A percentile compares a stretch with the other conserved stretches of the same genome.
Conservation (phyloP, 768 basidiomycete species). For the Mycena alexandri region DNA sequence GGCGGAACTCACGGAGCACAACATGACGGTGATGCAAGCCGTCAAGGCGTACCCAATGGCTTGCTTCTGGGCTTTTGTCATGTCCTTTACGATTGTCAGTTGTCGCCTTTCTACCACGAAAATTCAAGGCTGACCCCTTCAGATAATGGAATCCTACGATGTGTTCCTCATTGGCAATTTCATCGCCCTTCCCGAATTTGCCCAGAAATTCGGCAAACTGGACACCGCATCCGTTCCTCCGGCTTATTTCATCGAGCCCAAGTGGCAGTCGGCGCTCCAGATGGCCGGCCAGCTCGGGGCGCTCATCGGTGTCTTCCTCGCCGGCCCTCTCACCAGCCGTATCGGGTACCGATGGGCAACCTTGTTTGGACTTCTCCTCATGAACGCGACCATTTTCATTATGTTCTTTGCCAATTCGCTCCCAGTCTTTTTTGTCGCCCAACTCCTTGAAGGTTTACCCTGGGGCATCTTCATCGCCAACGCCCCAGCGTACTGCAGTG, state of each 20-base stretch:
- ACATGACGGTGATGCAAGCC: slow-evolving; percentile 37
- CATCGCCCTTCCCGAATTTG: slow-evolving; percentile 34
- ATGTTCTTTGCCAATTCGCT: slow-evolving; percentile 32
- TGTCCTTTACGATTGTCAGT: slow-evolving; percentile 37
- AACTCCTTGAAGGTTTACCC: slow-evolving; percentile 35
- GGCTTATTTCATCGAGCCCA: slow-evolving; percentile 24
- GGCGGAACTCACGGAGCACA: slow-evolving; percentile 30
- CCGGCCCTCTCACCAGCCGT: slow-evolving; percentile 36
- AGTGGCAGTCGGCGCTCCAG: slow-evolving; percentile 37
- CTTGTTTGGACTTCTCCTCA: slow-evolving; percentile 33
- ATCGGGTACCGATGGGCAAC: slow-evolving; percentile 38
- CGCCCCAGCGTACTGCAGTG: slow-evolving; percentile 38
- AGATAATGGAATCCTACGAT: slow-evolving; percentile 40
- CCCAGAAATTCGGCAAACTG: slow-evolving; percentile 24
- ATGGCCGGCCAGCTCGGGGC: slow-evolving; percentile 36
- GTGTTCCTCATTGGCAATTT: slow-evolving; percentile 38
- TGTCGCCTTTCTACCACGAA: slow-evolving; percentile 1
- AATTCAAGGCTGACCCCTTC: neutral
- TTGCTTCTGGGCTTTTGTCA: slow-evolving; percentile 39
- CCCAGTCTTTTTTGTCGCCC: slow-evolving; percentile 32
- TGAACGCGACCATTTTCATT: slow-evolving; percentile 37
- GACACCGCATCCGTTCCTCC: slow-evolving; percentile 7
- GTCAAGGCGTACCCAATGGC: slow-evolving; percentile 35
- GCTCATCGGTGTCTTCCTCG: slow-evolving; percentile 36
- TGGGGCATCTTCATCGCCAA: slow-evolving; percentile 40